These are phyloP conservation scores for Ceratopteris richardii DNA, from an alignment of 75 land plant species.

Conservation along the genomic window DNA sequence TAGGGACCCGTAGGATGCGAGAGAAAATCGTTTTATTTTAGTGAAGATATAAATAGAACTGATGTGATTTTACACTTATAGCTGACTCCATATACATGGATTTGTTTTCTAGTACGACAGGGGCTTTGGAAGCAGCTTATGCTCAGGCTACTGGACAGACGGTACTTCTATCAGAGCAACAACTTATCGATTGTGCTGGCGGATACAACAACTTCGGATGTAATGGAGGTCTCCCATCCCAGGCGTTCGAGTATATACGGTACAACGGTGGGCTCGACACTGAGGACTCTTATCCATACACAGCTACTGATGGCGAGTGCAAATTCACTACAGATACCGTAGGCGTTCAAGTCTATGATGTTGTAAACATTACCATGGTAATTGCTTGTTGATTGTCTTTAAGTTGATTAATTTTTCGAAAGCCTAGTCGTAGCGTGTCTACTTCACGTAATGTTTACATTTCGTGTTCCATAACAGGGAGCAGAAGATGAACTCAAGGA, in stretches of 20 bases:
- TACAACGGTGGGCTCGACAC: constrained; percentile 97
- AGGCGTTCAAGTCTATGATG: constrained; percentile 70
- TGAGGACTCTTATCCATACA: constrained; percentile 88
- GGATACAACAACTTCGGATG: constrained; percentile 93
- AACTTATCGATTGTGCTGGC: constrained; percentile 88
- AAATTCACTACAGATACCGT: constrained; percentile 52
- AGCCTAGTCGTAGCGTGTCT: too few species aligned
- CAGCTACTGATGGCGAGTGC: constrained; percentile 64
- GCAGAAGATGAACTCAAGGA: constrained; percentile 88
- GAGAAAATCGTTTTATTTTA: too few species aligned
- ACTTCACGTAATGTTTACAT: too few species aligned
- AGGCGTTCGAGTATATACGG: constrained; percentile 91
- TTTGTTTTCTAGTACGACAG: constrained; percentile 91
- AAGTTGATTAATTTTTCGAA: too few species aligned
- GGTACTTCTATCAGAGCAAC: constrained; percentile 91
- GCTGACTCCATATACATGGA: too few species aligned
- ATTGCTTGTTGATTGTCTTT: background rate
- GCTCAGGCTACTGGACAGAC: constrained; percentile 75
- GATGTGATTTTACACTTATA: too few species aligned
- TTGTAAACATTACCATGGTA: constrained; percentile 93
- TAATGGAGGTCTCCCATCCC: constrained; percentile 91
- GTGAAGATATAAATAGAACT: too few species aligned
- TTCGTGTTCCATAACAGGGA: constrained; percentile 28
- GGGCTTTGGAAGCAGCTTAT: constrained; percentile 95
- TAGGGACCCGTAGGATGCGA: too few species aligned